phyloP scores from a whole-genome alignment of 495 filamentous ascomycete genomes.

The Trichocladium uniseriatum region DNA sequence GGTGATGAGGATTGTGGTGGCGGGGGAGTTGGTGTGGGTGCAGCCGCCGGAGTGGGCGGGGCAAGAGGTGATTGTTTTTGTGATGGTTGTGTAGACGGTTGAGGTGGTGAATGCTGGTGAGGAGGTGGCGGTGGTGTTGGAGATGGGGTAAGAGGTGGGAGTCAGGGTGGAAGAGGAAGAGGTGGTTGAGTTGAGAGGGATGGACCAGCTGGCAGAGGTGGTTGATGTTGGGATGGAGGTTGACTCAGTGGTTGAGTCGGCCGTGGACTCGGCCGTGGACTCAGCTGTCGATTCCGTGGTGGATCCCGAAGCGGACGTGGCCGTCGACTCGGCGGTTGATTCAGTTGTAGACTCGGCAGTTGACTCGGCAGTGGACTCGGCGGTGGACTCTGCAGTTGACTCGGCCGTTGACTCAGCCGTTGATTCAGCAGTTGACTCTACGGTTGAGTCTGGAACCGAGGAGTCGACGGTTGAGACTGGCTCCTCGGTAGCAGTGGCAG shows the following conservation, averaged over 20 bases:
- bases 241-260: too few species aligned
- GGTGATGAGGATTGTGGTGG: slow-evolving; percentile 23
- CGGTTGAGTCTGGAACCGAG: too few species aligned
- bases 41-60: slow-evolving; percentile 41
- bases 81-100: slow-evolving; percentile 13
- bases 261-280: slow-evolving; percentile 13
- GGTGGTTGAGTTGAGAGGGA: too few species aligned
- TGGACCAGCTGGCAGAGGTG: too few species aligned
- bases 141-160: too few species aligned
- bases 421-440: too few species aligned
- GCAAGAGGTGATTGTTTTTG: slow-evolving; percentile 33
- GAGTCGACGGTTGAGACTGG: neutral
- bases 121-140: too few species aligned
- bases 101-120: too few species aligned
- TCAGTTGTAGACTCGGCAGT: neutral
- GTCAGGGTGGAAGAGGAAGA: slow-evolving; percentile 45
- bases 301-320: slow-evolving; percentile 42
- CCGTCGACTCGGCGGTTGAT: slow-evolving; percentile 16
- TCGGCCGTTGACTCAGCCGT: too few species aligned
- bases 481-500: neutral
- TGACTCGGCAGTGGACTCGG: neutral
- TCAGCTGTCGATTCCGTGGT: slow-evolving; percentile 20
- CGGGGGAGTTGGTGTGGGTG: slow-evolving; percentile 40
- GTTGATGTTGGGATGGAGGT: too few species aligned
- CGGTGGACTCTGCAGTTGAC: too few species aligned